Conservation (phyloP, 306 rosid genomes). For the Trifolium repens region DNA sequence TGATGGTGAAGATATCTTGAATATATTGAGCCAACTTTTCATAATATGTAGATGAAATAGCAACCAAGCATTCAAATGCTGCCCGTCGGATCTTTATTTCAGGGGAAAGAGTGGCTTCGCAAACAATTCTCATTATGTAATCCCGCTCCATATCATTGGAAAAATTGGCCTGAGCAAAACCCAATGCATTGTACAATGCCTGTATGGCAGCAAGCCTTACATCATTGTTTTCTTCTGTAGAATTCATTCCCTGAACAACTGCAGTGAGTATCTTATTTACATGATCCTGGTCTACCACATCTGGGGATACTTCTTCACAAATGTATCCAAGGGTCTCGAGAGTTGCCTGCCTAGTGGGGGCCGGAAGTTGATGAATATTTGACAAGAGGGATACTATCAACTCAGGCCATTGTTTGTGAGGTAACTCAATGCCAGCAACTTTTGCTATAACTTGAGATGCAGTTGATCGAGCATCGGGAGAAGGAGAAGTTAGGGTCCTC, state of each 20-base stretch:
- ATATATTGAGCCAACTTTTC: conserved; percentile 84
- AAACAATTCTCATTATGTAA: conserved; percentile 86
- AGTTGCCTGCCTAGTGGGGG: conserved; percentile 81
- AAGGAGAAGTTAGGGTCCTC: conserved; percentile 73
- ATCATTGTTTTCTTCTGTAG: conserved; percentile 71
- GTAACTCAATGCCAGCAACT: conserved; percentile 91
- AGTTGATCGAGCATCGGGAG: conserved; percentile 84
- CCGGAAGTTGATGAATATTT: conserved; percentile 75
- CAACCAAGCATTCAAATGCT: conserved; percentile 87
- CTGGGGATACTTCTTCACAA: conserved; percentile 89
- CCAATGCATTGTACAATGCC: conserved; percentile 80
- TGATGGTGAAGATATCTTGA: conserved; percentile 76
- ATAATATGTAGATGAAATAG: conserved; percentile 88
- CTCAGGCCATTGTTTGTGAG: conserved; percentile 94
- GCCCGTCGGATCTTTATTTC: conserved; percentile 79
- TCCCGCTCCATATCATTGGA: conserved; percentile 92
- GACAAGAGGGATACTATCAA: conserved; percentile 74
- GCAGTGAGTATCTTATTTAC: conserved; percentile 86
- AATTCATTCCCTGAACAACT: conserved; percentile 89
- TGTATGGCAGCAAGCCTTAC: conserved; percentile 76
- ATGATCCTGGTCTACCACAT: conserved; percentile 71
- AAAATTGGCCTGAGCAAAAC: conserved; percentile 94
- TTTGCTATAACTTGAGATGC: conserved; percentile 93
- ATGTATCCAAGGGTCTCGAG: conserved; percentile 95
- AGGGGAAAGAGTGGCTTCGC: conserved; percentile 86